phyloP scores from a whole-genome alignment of 257 asterid genomes.

The Ocimum tenuiflorum region DNA sequence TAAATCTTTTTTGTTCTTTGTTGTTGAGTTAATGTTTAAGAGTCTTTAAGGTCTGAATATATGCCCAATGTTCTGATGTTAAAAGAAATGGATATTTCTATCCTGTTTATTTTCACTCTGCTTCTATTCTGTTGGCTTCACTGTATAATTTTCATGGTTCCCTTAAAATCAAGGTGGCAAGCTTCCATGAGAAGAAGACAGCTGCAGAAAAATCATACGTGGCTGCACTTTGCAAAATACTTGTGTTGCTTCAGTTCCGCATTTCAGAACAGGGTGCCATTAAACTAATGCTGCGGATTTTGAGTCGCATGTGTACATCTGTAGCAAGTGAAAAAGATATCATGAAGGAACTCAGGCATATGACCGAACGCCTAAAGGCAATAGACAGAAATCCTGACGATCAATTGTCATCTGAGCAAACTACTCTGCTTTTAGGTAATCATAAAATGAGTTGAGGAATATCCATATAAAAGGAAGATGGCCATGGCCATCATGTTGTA shows the following conservation, averaged over 20 bases:
- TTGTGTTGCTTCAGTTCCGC: conserved; percentile 60
- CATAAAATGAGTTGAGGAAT: too few species aligned
- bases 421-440: conserved; percentile 54
- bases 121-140: conserved; percentile 3
- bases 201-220: conserved; percentile 74
- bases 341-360: conserved; percentile 57
- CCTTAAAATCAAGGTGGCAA: conserved; percentile 44
- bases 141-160: conserved; percentile 13
- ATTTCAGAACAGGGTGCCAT: conserved; percentile 60
- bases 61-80: neutral
- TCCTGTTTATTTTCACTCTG: neutral
- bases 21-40: neutral
- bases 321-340: conserved; percentile 61
- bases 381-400: conserved; percentile 53
- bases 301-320: conserved; percentile 39
- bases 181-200: conserved; percentile 61
- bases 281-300: conserved; percentile 57
- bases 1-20: neutral
- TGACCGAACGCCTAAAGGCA: conserved; percentile 61
- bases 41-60: conserved; percentile 1
- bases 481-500: too few species aligned
- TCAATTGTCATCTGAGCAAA: conserved; percentile 48
- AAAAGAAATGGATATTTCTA: neutral
- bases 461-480: too few species aligned
- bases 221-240: conserved; percentile 62